Base-by-base conservation (phyloP, 1,139 yeast species). In the Candida glucosophila region DNA sequence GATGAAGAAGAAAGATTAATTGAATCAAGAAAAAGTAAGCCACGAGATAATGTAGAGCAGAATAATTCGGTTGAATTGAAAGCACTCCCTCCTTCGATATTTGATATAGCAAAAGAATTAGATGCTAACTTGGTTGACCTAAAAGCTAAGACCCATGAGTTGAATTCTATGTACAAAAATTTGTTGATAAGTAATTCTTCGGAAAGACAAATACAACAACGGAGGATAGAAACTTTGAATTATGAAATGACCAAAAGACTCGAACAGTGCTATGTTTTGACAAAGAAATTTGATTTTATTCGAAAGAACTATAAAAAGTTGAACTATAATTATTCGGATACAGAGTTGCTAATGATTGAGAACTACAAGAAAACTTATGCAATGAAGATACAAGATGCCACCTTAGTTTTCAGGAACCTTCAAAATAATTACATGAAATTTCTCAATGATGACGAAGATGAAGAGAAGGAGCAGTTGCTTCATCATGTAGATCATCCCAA, bases 291-390 rank as follows among this genome's bases (percentile, higher is more conserved):
- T 32, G 83, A 77, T 44, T 39, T 60, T 62, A 33, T 68, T 44
- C 56, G 55, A 55, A 30, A 59, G 45, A 49, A 59, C 43, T 42
- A 58, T 52, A 34, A 44, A 35, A 35, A 51, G 35, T 40, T 67
- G 41, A 41, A 43, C 5, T 40, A 62, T 23, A 40, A 54, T 25
- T 64, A 60, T 34, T 54, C 59, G 30, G 44, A 45, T 7, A 66
- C 67, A 34, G 92, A 81, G 40, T 44, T 73, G 21, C 60, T 68
- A 25, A 77, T 90, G 63, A 61, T 86, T 31, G 77, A 73, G 26
- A 90, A 88, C 50, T 73, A 83, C 57, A 81, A 83, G 50, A 80
- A 83, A 41, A 77, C 76, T 24, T 74, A 88, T 50, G 98, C 98
- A 3, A 62, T 78, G 21, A 77, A 78, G 47, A 78, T 92, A 20